These are phyloP conservation scores for Trametes versicolor DNA, from an alignment of 1,284 basidiomycete species.

Conservation along the genomic window DNA sequence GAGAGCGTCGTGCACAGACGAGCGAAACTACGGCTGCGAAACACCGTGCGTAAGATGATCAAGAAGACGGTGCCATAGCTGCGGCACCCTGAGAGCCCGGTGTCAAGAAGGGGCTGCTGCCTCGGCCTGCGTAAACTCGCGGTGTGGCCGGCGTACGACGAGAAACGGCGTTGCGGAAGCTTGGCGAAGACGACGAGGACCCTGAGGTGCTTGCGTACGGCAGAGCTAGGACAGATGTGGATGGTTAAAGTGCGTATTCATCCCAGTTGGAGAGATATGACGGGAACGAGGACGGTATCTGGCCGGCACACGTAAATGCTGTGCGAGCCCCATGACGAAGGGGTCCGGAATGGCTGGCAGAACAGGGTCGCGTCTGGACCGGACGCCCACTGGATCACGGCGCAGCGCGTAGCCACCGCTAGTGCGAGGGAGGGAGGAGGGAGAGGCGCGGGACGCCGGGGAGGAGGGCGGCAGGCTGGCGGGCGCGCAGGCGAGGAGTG, in stretches of 20 bases:
- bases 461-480: not conserved
- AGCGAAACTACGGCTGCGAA: not conserved
- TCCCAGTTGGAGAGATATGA: conserved; percentile 8
- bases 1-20: conserved; percentile 1
- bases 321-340: conserved; percentile 12
- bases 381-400: not conserved
- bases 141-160: not conserved
- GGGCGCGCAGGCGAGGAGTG: conserved; percentile 6
- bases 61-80: not conserved
- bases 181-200: conserved; percentile 5
- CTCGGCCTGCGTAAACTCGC: not conserved
- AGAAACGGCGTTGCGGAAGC: not conserved
- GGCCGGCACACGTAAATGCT: conserved; percentile 5
- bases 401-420: conserved; percentile 17
- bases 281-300: conserved; percentile 10
- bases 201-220: not conserved
- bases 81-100: conserved; percentile 8
- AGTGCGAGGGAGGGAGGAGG: not conserved
- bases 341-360: not conserved
- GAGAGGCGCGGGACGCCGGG: conserved; percentile 4
- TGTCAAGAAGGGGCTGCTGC: not conserved
- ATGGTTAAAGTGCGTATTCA: not conserved
- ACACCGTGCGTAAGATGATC: conserved; percentile 9
- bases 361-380: not conserved
- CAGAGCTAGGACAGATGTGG: not conserved